Evolutionary conservation across 164 flowering plant genomes (phyloP).

Genomic region (Vitis amurensis): DNA sequence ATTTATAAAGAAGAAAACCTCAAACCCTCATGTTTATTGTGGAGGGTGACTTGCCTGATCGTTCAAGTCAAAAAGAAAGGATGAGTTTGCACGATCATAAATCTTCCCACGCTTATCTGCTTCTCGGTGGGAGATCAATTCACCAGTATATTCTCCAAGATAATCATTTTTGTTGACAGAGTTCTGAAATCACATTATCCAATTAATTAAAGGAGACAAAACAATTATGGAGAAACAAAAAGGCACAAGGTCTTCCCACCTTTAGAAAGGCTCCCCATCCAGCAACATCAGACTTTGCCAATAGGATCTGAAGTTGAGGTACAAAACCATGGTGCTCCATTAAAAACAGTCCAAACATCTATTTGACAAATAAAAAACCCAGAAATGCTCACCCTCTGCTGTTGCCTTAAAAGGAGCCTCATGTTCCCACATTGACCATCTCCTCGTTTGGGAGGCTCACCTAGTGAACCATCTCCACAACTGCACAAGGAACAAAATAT

Average conservation of each 20-base stretch:
- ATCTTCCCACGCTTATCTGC: constrained; percentile 99
- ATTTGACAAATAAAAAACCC: constrained; percentile 4
- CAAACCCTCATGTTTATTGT: not conserved
- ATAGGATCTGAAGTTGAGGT: constrained; percentile 55
- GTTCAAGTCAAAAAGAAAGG: constrained; percentile 93
- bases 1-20: not conserved
- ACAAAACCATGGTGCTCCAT: not conserved
- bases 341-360: not conserved
- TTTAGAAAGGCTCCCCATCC: constrained; percentile 99
- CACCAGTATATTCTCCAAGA: constrained; percentile 99
- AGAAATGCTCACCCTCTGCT: constrained; percentile 66
- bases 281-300: constrained; percentile 90
- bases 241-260: constrained; percentile 36
- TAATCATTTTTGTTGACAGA: constrained; percentile 88
- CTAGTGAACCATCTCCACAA: constrained; percentile 89
- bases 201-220: constrained; percentile 12
- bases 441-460: constrained; percentile 78
- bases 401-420: constrained; percentile 89
- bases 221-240: not conserved
- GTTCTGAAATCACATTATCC: constrained; percentile 51
- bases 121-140: constrained; percentile 86
- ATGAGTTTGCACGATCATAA: constrained; percentile 91
- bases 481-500: constrained; percentile 33
- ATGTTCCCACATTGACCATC: constrained; percentile 97
- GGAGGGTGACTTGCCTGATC: constrained; percentile 64